Base-by-base conservation (phyloP, 2,329 filamentous ascomycete species). In the Diaporthe batatas region DNA sequence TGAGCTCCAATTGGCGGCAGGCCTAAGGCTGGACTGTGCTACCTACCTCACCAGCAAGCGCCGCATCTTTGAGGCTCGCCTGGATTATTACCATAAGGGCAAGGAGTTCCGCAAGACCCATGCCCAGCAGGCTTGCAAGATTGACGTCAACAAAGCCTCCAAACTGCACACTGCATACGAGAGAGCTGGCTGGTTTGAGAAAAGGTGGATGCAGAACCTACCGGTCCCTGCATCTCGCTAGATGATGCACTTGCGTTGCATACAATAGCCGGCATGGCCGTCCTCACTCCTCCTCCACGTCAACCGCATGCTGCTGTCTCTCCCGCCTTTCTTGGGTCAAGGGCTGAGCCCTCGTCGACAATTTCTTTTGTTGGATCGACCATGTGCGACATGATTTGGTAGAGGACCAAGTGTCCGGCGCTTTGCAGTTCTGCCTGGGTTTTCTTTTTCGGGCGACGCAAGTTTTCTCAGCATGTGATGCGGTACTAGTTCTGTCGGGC, bases 111-210 rank as follows among this genome's bases (percentile, higher is more conserved):
- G 94, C 81, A 98, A 98, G 88, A 98, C 96, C 1, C 94, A 98
- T 80, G 94, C 95, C 6, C 96, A 98, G 82, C 94, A 97, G 81
- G 94, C 94, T n/a, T 97, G 94, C 88, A 97, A 97, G 86, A 98
- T 98, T 76, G 96, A 98, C 79, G 96, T 98, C 81, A 98, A 98
- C 86, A 98, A 98, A 86, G 94, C 95, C 3, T 97, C 94, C 76
- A 96, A 96, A 82, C 87, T 98, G 59, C 98, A 94, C 93, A 91
- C 91, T 49, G 94, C 94, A 7, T 98, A 94, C 80, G 93, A 98
- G 65, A 92, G 91, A 77, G 93, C 96, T 49, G 93, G 93, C 77
- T 97, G 95, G 94, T 91, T 98, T 75, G 87, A 93, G 6, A 80
- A 84, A 21, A 76, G 80, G 4, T 87, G 85, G 84, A 82, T 89